Evolutionary conservation across 495 filamentous ascomycete genomes (phyloP).

Genomic region (Cryomyces minteri): DNA sequence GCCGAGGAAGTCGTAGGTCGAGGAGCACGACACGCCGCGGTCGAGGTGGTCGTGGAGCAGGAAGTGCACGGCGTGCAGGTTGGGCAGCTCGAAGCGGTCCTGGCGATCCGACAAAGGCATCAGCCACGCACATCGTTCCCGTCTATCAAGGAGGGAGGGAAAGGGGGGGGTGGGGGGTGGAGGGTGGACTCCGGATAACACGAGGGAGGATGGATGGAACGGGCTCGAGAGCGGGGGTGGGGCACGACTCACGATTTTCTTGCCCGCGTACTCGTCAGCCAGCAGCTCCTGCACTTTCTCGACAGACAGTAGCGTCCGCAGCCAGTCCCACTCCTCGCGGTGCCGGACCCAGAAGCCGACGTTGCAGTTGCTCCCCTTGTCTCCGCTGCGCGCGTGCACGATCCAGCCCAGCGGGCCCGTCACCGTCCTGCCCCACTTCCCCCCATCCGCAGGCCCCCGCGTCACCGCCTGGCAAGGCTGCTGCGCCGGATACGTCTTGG

Average conservation of each 20-base stretch:
- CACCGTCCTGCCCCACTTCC: constrained; percentile 5
- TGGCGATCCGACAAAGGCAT: neutral
- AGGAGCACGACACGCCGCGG: constrained; percentile 31
- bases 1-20: constrained; percentile 32
- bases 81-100: constrained; percentile 27
- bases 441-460: neutral
- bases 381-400: constrained; percentile 12
- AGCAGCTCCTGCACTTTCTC: constrained; percentile 10
- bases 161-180: too few species aligned
- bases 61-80: constrained; percentile 30
- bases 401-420: constrained; percentile 12
- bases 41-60: constrained; percentile 34
- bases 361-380: constrained; percentile 15
- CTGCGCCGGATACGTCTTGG: constrained; percentile 9
- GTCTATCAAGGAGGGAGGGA: too few species aligned
- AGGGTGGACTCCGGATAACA: too few species aligned
- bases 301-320: constrained; percentile 6
- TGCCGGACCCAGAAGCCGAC: constrained; percentile 15
- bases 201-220: too few species aligned
- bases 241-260: constrained; percentile 10
- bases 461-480: constrained; percentile 7
- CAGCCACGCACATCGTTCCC: too few species aligned
- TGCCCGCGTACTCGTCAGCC: constrained; percentile 10
- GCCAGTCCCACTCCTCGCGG: constrained; percentile 14
- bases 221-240: too few species aligned